Percentiles rank a stretch among this genome's conserved stretches.
Evolutionary conservation across 352 stramenopile species (phyloP).

Genomic region (Phytophthora fragariaefolia): DNA sequence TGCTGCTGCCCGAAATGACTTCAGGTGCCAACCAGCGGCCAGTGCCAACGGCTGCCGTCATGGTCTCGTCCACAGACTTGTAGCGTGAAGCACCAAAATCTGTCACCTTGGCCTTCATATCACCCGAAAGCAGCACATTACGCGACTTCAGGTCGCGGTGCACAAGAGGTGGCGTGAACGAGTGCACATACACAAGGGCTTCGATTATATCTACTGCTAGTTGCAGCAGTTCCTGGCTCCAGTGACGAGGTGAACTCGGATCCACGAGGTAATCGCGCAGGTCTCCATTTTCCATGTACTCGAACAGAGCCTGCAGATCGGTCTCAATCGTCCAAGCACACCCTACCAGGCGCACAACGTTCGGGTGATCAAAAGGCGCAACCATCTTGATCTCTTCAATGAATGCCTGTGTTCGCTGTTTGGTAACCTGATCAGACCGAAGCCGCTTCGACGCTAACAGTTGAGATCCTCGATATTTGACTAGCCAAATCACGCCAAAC

Average conservation of each 20-base stretch:
- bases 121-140: constrained; percentile 50
- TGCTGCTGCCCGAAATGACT: constrained; percentile 50
- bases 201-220: constrained; percentile 59
- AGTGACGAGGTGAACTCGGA: constrained; percentile 32
- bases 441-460: constrained; percentile 61
- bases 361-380: constrained; percentile 59
- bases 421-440: constrained; percentile 49
- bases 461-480: constrained; percentile 45
- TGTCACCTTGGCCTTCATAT: constrained; percentile 60
- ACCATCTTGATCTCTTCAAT: constrained; percentile 79
- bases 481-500: constrained; percentile 57
- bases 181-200: constrained; percentile 68
- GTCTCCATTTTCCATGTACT: constrained; percentile 73
- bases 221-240: constrained; percentile 54
- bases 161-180: constrained; percentile 54
- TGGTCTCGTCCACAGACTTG: constrained; percentile 48
- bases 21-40: constrained; percentile 64
- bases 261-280: constrained; percentile 52
- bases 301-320: constrained; percentile 67
- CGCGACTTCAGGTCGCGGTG: constrained; percentile 73
- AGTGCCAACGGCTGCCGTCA: constrained; percentile 61
- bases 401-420: constrained; percentile 52
- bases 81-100: constrained; percentile 67
- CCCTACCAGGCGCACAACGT: constrained; percentile 71
- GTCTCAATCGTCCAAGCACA: constrained; percentile 65